phyloP scores from a whole-genome alignment of 2,329 filamentous ascomycete species.

The Fusarium cyanostomum region DNA sequence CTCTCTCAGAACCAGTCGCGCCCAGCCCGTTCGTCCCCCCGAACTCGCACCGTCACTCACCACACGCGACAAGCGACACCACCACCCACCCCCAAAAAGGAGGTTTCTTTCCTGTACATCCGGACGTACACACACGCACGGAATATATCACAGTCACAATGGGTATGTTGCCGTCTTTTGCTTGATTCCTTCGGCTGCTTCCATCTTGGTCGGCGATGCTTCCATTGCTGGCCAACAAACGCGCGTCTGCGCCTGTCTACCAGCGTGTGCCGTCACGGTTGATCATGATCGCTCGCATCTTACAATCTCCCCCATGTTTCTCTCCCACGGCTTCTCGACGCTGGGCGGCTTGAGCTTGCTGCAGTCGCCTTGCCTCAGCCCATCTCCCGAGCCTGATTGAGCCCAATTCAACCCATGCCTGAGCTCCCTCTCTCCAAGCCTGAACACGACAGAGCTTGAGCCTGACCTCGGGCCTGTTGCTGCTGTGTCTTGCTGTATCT shows the following conservation, averaged over 20 bases:
- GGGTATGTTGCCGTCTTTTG: conserved; percentile 43
- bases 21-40: conserved; percentile 23
- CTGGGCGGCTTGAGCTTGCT: conserved; percentile 28
- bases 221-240: conserved; percentile 17
- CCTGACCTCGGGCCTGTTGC: conserved; percentile 16
- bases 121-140: conserved; percentile 29
- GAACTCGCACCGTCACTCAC: conserved; percentile 40
- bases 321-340: conserved; percentile 19
- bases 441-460: conserved; percentile 32
- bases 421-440: conserved; percentile 25
- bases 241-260: conserved; percentile 33
- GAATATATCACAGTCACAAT: conserved; percentile 39
- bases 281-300: conserved; percentile 15
- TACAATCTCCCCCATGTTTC: conserved; percentile 14
- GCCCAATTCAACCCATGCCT: conserved; percentile 34
- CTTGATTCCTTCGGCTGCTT: conserved; percentile 15
- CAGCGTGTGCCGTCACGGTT: conserved; percentile 28
- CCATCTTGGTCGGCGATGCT: conserved; percentile 3
- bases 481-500: conserved; percentile 33
- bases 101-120: conserved; percentile 37
- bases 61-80: conserved; percentile 42
- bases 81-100: conserved; percentile 38
- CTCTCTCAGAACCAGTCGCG: conserved; percentile 36
- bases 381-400: conserved; percentile 28
- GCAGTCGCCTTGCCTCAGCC: conserved; percentile 29